A percentile compares a stretch with the other conserved stretches of the same genome.
phyloP scores from a whole-genome alignment of 2,329 filamentous ascomycete genomes.

The Chalara sp. region DNA sequence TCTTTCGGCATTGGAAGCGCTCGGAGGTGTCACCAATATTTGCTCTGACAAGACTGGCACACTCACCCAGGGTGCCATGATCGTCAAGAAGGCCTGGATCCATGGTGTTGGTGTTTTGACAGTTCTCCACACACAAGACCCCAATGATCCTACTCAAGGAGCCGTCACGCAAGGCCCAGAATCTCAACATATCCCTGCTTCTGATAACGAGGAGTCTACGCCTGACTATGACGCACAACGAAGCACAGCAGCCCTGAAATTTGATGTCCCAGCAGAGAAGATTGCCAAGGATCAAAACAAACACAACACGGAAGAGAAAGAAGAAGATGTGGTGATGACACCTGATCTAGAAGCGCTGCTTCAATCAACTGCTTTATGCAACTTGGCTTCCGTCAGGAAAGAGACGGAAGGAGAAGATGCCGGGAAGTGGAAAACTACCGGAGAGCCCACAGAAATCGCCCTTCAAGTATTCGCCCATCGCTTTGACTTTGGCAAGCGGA shows the following conservation, averaged over 20 bases:
- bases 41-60: slow-evolving; percentile 77
- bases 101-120: slow-evolving; percentile 44
- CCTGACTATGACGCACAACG: slow-evolving; percentile 54
- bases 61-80: slow-evolving; percentile 51
- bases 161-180: slow-evolving; percentile 30
- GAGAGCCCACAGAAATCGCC: slow-evolving; percentile 62
- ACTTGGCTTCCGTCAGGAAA: slow-evolving; percentile 45
- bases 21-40: slow-evolving; percentile 66
- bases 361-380: slow-evolving; percentile 48
- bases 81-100: slow-evolving; percentile 51
- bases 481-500: slow-evolving; percentile 44
- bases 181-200: slow-evolving; percentile 11
- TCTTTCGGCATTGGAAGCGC: slow-evolving; percentile 51
- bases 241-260: slow-evolving; percentile 52
- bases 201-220: slow-evolving; percentile 31
- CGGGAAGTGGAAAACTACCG: slow-evolving; percentile 48
- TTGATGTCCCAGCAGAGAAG: slow-evolving; percentile 51
- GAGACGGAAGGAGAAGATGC: slow-evolving; percentile 29
- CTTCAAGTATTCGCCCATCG: slow-evolving; percentile 59
- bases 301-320: slow-evolving; percentile 13
- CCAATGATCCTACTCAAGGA: slow-evolving; percentile 48
- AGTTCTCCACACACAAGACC: slow-evolving; percentile 44
- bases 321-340: slow-evolving; percentile 27
- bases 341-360: slow-evolving; percentile 43
- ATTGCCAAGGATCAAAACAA: slow-evolving; percentile 21